Conservation (phyloP, 805 yeast species). For the Spathaspora hagerdaliae region DNA sequence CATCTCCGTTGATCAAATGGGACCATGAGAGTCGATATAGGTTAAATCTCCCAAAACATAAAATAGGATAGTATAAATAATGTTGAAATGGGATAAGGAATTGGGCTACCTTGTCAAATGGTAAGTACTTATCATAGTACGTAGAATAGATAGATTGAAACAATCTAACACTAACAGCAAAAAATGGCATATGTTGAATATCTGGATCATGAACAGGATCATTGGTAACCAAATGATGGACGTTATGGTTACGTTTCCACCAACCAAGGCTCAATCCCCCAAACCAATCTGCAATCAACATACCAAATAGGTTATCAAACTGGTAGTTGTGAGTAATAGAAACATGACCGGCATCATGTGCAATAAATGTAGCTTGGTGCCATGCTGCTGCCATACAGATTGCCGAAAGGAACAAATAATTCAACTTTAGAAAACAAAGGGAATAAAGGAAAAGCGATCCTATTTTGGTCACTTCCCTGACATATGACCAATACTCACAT, state of each 20-base stretch:
- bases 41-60: slow-evolving; percentile 82
- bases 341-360: slow-evolving; percentile 88
- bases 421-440: slow-evolving; percentile 43
- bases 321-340: slow-evolving; percentile 79
- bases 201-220: slow-evolving; percentile 95
- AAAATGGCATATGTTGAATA: slow-evolving; percentile 88
- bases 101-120: slow-evolving; percentile 66
- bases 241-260: slow-evolving; percentile 94
- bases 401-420: slow-evolving; percentile 55
- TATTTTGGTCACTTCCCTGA: slow-evolving; percentile 64
- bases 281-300: slow-evolving; percentile 66
- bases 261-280: slow-evolving; percentile 92
- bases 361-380: slow-evolving; percentile 88
- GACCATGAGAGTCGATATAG: slow-evolving; percentile 79
- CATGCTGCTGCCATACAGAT: slow-evolving; percentile 68
- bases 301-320: slow-evolving; percentile 70
- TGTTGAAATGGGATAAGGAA: slow-evolving; percentile 59
- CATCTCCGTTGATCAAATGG: slow-evolving; percentile 68
- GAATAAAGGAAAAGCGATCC: slow-evolving; percentile 47
- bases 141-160: slow-evolving; percentile 73
- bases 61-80: slow-evolving; percentile 70
- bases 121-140: slow-evolving; percentile 63
- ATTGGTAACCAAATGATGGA: slow-evolving; percentile 88
- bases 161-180: slow-evolving; percentile 74
- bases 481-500: slow-evolving; percentile 71